Evolutionary conservation across 805 yeast species (phyloP).

Genomic region (Kodamaea hsintzibuensis): DNA sequence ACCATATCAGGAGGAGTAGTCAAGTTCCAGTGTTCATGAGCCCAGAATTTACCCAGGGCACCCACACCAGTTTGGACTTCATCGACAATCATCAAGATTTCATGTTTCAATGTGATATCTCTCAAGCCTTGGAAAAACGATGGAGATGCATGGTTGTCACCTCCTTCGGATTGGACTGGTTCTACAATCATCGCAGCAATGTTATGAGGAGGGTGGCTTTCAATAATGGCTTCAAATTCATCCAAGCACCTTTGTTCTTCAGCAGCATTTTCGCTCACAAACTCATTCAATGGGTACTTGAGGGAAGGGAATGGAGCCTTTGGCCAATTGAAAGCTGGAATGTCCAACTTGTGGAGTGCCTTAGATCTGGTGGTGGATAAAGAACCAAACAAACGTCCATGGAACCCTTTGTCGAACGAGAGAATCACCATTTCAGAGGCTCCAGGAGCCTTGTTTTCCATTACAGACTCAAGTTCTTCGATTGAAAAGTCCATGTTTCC

Average conservation of each 20-base stretch:
- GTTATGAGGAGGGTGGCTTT: constrained; percentile 36
- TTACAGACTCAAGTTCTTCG: constrained; percentile 48
- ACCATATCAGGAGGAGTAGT: constrained; percentile 66
- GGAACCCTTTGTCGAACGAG: constrained; percentile 57
- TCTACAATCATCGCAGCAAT: constrained; percentile 57
- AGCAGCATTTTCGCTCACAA: constrained; percentile 38
- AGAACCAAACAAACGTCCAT: constrained; percentile 58
- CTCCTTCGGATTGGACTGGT: constrained; percentile 75
- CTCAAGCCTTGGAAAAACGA: constrained; percentile 64
- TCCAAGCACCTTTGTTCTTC: constrained; percentile 52
- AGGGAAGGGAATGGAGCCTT: constrained; percentile 47
- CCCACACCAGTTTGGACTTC: constrained; percentile 79
- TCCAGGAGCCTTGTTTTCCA: constrained; percentile 55
- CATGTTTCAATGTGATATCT: constrained; percentile 57
- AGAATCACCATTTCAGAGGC: constrained; percentile 53
- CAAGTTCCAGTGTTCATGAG: constrained; percentile 68
- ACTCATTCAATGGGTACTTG: constrained; percentile 42
- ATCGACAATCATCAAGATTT: constrained; percentile 61
- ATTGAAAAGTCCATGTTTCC: constrained; percentile 45
- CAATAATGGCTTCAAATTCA: constrained; percentile 42
- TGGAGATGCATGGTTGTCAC: constrained; percentile 69
- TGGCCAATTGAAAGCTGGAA: constrained; percentile 64
- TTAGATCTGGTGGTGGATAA: constrained; percentile 57
- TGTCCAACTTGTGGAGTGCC: constrained; percentile 57
- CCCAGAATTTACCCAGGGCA: constrained; percentile 72